Percentiles rank a stretch among this genome's conserved stretches.
Evolutionary conservation across 495 filamentous ascomycete species (phyloP).

Genomic region (Aspergillus homomorphus): DNA sequence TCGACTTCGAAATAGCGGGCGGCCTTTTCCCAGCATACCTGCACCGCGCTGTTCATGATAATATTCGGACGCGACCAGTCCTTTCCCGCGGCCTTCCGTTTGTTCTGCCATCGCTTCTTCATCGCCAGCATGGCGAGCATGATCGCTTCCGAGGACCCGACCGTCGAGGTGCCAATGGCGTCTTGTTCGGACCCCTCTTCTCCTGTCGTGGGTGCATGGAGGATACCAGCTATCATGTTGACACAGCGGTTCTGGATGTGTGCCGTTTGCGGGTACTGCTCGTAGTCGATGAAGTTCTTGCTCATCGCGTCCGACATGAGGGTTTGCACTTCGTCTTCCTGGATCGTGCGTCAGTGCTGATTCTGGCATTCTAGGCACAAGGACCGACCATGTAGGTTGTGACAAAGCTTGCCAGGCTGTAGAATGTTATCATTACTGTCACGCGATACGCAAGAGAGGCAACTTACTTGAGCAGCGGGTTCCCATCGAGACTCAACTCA

Average conservation of each 20-base stretch:
- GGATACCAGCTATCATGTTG: conserved; percentile 82
- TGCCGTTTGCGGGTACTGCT: conserved; percentile 79
- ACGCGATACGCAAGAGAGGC: background rate
- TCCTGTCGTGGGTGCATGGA: conserved; percentile 59
- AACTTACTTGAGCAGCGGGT: conserved; percentile 72
- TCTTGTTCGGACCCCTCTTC: conserved; percentile 42
- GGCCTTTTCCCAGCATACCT: conserved; percentile 96
- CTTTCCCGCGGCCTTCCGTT: conserved; percentile 73
- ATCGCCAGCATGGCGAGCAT: conserved; percentile 88
- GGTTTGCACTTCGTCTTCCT: conserved; percentile 82
- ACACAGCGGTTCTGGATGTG: conserved; percentile 87
- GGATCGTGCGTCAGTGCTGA: background rate
- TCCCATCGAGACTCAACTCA: conserved; percentile 80
- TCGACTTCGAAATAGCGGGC: conserved; percentile 93
- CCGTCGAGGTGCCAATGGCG: conserved; percentile 79
- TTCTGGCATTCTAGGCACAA: background rate
- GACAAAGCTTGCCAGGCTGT: conserved; percentile 72
- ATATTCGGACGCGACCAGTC: conserved; percentile 76
- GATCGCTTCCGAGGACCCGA: conserved; percentile 85
- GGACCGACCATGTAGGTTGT: conserved; percentile 78
- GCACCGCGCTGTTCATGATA: conserved; percentile 87
- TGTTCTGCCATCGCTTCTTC: conserved; percentile 93
- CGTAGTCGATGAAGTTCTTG: conserved; percentile 90
- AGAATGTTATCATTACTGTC: conserved; percentile 5
- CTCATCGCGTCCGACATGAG: conserved; percentile 79